These are phyloP conservation scores for Gardenia jasminoides DNA, from an alignment of 257 asterid species.

Conservation along the genomic window DNA sequence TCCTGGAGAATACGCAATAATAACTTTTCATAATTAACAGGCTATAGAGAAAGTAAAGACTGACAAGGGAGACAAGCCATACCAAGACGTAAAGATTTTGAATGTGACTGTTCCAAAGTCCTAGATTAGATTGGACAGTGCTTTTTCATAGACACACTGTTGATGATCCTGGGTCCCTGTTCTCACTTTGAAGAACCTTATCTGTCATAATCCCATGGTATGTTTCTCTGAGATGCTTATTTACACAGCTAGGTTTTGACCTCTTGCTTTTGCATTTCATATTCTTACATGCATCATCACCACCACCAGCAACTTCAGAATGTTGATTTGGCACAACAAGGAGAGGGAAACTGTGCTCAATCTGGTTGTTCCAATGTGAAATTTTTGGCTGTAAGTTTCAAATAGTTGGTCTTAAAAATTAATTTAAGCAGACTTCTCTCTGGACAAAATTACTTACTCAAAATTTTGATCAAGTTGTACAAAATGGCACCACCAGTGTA, in stretches of 20 bases:
- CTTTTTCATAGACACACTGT: not conserved
- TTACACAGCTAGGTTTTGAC: not conserved
- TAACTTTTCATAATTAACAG: constrained; percentile 38
- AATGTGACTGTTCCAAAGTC: constrained; percentile 88
- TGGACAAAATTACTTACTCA: not conserved
- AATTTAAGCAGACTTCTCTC: not conserved
- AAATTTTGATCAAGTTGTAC: not conserved
- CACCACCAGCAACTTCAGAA: not conserved
- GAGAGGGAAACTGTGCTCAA: not conserved
- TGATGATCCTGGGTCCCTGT: not conserved
- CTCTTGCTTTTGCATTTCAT: not conserved
- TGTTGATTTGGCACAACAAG: not conserved
- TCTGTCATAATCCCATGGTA: not conserved
- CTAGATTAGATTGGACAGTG: not conserved
- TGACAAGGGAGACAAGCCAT: constrained; percentile 82
- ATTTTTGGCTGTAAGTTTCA: not conserved
- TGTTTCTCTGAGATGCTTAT: not conserved
- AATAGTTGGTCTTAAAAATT: not conserved
- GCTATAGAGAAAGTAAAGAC: constrained; percentile 92
- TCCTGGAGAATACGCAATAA: not conserved
- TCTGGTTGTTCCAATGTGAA: not conserved
- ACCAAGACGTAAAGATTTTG: constrained; percentile 88
- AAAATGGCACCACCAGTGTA: not conserved
- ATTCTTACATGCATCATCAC: not conserved
- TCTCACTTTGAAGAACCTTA: not conserved